These are phyloP conservation scores for Talaromyces sp. DNA, from an alignment of 2,329 filamentous ascomycete genomes.

Conservation along the genomic window DNA sequence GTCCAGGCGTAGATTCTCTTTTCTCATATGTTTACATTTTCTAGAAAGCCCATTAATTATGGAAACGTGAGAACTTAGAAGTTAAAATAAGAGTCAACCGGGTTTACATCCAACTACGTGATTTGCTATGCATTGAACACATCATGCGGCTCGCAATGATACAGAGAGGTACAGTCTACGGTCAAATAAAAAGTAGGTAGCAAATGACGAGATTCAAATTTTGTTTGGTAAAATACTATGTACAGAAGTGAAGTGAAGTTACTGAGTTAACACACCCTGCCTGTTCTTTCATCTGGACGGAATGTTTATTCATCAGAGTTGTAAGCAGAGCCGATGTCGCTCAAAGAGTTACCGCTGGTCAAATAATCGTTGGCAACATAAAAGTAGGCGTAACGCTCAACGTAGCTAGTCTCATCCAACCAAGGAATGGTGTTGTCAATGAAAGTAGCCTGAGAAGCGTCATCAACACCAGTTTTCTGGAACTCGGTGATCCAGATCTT, in stretches of 20 bases:
- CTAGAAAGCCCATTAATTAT: not conserved
- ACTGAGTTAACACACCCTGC: too few species aligned
- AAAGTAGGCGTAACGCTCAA: conserved; percentile 46
- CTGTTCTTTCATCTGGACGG: not conserved
- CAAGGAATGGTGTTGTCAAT: conserved; percentile 37
- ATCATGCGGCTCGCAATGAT: not conserved
- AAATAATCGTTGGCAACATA: conserved; percentile 34
- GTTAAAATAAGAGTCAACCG: too few species aligned
- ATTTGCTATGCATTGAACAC: not conserved
- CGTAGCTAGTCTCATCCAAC: conserved; percentile 35
- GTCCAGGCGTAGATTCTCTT: not conserved
- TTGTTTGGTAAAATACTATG: not conserved
- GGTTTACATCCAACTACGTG: not conserved
- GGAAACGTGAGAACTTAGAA: not conserved
- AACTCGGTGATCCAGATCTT: conserved; percentile 49
- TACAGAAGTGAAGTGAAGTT: not conserved
- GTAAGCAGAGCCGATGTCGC: conserved; percentile 31
- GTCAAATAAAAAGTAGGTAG: not conserved
- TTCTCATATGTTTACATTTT: not conserved
- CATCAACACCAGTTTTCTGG: conserved; percentile 27
- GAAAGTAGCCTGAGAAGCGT: conserved; percentile 31
- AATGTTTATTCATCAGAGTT: conserved; percentile 8
- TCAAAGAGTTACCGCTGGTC: conserved; percentile 26
- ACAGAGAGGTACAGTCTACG: not conserved
- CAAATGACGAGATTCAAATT: not conserved